Conservation (phyloP, 176 grass and related monocot species). For the Thinopyrum elongatum region DNA sequence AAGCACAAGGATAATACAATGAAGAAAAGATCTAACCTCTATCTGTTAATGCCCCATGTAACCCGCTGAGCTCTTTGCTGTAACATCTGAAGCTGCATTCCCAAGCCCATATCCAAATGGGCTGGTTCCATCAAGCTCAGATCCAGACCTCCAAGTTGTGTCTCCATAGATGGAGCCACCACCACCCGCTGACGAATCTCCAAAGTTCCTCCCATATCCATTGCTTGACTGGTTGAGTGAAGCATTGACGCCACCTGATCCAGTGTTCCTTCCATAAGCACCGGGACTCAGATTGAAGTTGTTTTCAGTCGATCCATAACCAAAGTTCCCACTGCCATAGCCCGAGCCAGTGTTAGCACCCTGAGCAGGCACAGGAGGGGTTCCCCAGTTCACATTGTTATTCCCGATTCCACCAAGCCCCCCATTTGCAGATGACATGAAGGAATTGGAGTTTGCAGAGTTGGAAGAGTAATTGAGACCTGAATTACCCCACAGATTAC, state of each 20-base stretch:
- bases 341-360: slow-evolving; percentile 42
- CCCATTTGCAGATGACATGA: slow-evolving; percentile 61
- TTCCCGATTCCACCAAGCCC: slow-evolving; percentile 69
- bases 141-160: slow-evolving; percentile 60
- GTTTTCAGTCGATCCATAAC: slow-evolving; percentile 58
- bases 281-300: slow-evolving; percentile 52
- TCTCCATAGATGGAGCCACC: slow-evolving; percentile 77
- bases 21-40: slow-evolving; percentile 59
- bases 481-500: slow-evolving; percentile 68
- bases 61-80: slow-evolving; percentile 52
- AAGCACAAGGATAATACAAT: slow-evolving; percentile 1
- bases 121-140: slow-evolving; percentile 63
- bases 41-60: slow-evolving; percentile 72
- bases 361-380: slow-evolving; percentile 61
- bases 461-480: slow-evolving; percentile 65
- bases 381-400: slow-evolving; percentile 80
- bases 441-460: slow-evolving; percentile 60
- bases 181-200: slow-evolving; percentile 55
- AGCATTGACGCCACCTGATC: slow-evolving; percentile 50
- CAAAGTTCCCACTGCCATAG: slow-evolving; percentile 54
- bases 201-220: slow-evolving; percentile 67
- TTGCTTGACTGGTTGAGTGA: slow-evolving; percentile 61
- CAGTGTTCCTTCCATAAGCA: slow-evolving; percentile 61
- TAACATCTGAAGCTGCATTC: slow-evolving; percentile 61
- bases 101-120: slow-evolving; percentile 77